Conservation (phyloP, 2,329 filamentous ascomycete species). For the Colletotrichum musae region DNA sequence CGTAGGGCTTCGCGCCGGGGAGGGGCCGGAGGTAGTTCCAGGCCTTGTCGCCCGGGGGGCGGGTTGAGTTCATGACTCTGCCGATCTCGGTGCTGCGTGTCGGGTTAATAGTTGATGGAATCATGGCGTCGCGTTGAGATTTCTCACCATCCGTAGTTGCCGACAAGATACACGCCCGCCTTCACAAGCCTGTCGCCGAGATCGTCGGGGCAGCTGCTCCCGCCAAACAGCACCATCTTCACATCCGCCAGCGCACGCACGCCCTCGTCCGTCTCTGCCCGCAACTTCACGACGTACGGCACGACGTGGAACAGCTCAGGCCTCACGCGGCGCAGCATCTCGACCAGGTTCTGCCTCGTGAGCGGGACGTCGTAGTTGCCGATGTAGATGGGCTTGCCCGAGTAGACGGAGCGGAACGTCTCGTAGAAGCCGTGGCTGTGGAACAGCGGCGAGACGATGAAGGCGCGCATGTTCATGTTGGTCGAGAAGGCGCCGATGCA, state of each 20-base stretch:
- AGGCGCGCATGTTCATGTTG: conserved; percentile 57
- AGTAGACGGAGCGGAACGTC: conserved; percentile 66
- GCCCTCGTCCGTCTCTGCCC: conserved; percentile 63
- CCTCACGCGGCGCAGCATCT: conserved; percentile 53
- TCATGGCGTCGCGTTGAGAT: too few relatives aligned
- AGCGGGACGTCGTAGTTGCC: conserved; percentile 69
- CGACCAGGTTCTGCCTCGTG: conserved; percentile 62
- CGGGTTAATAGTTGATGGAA: not conserved
- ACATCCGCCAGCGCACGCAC: conserved; percentile 53
- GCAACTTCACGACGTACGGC: conserved; percentile 66
- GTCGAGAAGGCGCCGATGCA: conserved; percentile 62
- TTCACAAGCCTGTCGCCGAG: conserved; percentile 53
- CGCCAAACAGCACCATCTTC: conserved; percentile 61
- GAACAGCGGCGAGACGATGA: conserved; percentile 70
- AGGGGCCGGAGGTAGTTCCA: conserved; percentile 50
- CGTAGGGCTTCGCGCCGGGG: conserved; percentile 15
- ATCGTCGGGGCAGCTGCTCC: conserved; percentile 61
- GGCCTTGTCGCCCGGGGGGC: conserved; percentile 45
- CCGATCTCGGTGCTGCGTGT: conserved; percentile 47
- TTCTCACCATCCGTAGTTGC: conserved; percentile 3
- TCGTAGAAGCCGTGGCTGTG: conserved; percentile 71
- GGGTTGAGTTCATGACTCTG: conserved; percentile 46
- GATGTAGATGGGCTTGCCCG: conserved; percentile 63
- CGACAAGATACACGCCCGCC: conserved; percentile 18
- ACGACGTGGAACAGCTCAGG: conserved; percentile 62